Base-by-base conservation (phyloP, 2,329 filamentous ascomycete genomes). In the Penicillium sclerotigenum region DNA sequence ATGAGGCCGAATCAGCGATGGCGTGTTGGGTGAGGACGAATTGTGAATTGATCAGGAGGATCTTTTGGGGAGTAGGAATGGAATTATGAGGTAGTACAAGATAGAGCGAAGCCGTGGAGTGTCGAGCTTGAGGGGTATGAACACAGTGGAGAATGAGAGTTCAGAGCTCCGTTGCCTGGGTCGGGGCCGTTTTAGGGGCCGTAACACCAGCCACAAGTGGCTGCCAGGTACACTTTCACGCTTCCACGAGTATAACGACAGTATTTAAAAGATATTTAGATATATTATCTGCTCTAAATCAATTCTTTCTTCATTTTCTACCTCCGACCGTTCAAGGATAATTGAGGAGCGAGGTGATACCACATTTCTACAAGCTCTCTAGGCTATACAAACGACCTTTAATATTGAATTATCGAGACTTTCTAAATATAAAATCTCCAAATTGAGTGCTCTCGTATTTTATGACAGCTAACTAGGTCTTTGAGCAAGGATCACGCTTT, bases 201-300 rank as follows among this genome's bases (percentile, higher is more conserved):
- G 46, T n/a, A 16, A 33, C 54, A 46, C 49, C 42, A 56, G 54
- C 54, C 54, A 53, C 54, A 42, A n/a, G 42, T 56, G 54, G 54
- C 49, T 53, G 42, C 34, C 54, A 56, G 49, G 54, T 33, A 56
- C 48, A 46, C 24, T 42, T 42, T n/a, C 38, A n/a, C 20, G 4
- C 18, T 38, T 37, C 28, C 41, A 45, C 9, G n/a, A 16, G 8
- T 20, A 6, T 28, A 20, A 18, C 13, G 6, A 18, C 9, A 5
- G n/a, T 42, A 28, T 5, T n/a, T 11, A 3, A 42, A 42, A 28
- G 26, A 40, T 16, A 24, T 40, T 5, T 5, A n/a, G 7, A 37
- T 10, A 16, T 22, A 31, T 13, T 33, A 14, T 9, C 14, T n/a
- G 22, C 5, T 16, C 16, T 10, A 6, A 22, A 40, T 20, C 13